Percentiles rank a stretch among this genome's conserved stretches.
phyloP scores from a whole-genome alignment of 2,329 filamentous ascomycete species.

The Ophiostoma pallidulum region DNA sequence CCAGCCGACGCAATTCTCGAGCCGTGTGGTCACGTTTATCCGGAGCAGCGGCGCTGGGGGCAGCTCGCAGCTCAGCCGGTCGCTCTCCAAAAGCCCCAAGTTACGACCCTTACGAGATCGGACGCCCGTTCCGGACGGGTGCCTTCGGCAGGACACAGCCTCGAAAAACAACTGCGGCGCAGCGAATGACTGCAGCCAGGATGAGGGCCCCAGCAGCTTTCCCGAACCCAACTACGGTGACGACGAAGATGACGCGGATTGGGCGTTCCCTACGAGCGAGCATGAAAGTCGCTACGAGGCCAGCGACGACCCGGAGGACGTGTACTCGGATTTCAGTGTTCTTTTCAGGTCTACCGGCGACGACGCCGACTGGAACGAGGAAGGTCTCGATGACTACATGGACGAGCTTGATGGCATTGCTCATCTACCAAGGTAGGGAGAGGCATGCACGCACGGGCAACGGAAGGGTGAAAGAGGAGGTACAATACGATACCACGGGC shows the following conservation, averaged over 20 bases:
- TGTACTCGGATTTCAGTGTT: conserved; percentile 46
- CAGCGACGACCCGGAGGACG: conserved; percentile 36
- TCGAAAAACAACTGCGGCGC: too few relatives aligned
- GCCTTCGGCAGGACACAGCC: conserved; percentile 20
- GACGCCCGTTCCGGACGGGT: not conserved
- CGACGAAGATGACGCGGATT: conserved; percentile 34
- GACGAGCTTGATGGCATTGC: conserved; percentile 48
- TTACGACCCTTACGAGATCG: conserved; percentile 20
- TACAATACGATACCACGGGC: not conserved
- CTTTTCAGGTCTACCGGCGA: conserved; percentile 33
- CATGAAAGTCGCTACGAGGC: conserved; percentile 37
- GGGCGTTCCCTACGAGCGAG: conserved; percentile 36
- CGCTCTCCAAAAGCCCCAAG: conserved; percentile 17
- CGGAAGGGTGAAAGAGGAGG: too few relatives aligned
- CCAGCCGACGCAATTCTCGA: not conserved
- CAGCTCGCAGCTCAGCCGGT: conserved; percentile 3
- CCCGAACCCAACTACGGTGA: conserved; percentile 20
- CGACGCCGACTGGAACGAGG: conserved; percentile 24
- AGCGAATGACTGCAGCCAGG: too few relatives aligned
- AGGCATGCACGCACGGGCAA: too few relatives aligned
- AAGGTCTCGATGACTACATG: conserved; percentile 43
- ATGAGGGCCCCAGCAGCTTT: too few relatives aligned
- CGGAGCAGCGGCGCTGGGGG: too few relatives aligned
- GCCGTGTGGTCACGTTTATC: not conserved
- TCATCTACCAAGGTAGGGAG: conserved; percentile 26